Base-by-base conservation (phyloP, 163 green algal genomes). In the Coccomyxa subellipsoidea region DNA sequence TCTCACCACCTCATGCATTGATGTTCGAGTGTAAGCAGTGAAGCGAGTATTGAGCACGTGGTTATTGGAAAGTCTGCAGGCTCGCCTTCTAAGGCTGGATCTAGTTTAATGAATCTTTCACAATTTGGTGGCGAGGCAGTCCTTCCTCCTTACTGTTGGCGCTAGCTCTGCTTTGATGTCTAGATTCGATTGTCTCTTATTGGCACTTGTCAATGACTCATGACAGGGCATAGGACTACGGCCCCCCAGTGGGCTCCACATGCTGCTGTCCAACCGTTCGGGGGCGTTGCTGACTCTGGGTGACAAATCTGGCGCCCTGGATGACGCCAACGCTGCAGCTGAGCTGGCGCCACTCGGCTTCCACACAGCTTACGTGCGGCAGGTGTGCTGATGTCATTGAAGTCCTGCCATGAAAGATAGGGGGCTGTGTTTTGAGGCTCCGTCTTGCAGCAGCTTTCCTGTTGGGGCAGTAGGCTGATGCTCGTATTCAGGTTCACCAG, bases 191-290 rank as follows among this genome's bases (percentile, higher is more conserved):
- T 73, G 66, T n/a, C n/a, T n/a, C n/a, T n/a, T n/a, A n/a, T n/a
- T n/a, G n/a, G n/a, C n/a, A n/a, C n/a, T n/a, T n/a, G n/a, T n/a
- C n/a, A n/a, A n/a, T 27, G 1, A 12, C 4, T 59, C 15, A 1
- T 59, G 47, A 59, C 47, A 59, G 72, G 86, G 35, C 0, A 38
- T 85, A 0, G 69, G 66, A 25, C 7, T 81, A 36, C 54, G 85
- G 2, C 53, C 82, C 7, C 59, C 78, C 0, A 10, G 25, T 12
- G 80, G 82, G 1, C 66, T 76, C 29, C 88, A 94, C 83, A 53
- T 93, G 85, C 80, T 94, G 77, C 79, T 89, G 54, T 83, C 81
- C 79, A 94, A 94, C 81, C 81, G 90, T 31, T 84, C 80, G 18
- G 89, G 84, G 25, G 87, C 87, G 21, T 76, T 76, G 76, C 82